Evolutionary conservation across 2,329 filamentous ascomycete genomes (phyloP), one percentile per base, ranked within the genome.

Genomic region (Delphinella strobiligena): DNA sequence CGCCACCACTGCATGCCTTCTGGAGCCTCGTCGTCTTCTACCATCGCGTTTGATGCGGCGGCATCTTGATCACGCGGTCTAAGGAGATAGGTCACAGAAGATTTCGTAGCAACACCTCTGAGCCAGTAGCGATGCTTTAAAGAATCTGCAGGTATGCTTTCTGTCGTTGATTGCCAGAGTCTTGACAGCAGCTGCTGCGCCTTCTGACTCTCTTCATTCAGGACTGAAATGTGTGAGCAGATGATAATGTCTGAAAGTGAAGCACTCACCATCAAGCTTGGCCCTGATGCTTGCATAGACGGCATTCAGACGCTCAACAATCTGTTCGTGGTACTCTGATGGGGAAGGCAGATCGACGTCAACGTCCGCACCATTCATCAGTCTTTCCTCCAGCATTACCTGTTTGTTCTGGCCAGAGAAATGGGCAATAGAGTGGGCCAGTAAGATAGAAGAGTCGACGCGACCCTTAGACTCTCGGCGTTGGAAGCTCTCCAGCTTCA

Each of bases 81-180:
- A 14, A 74, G 61, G 12, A 79, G 54, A 48, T 78, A 79, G 24
- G 68, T 72, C 18, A 75, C 64, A 48, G 72, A 68, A 1, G 71
- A 64, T 36, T 69, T 64, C 3, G 74, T 78, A 29, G 71, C 71
- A 4, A 78, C 68, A 19, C 75, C 75, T 33, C 69, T 67, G 16
- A 79, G 62, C 1, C 66, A 68, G 50, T 78, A 78, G 36, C 63
- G 67, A 47, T 66, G 54, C 36, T 62, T 51, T 31, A 63, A 63
- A 30, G 60, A 43, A 4, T 45, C 18, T n/a, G 35, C 41, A 24
- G 45, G 34, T 2, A 50, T 42, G 15, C 40, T 44, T 7, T 50
- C 44, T 4, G 52, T 45, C 1, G 49, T 44, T 4, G 44, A 38
- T 16, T 51, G 51, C 1, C 52, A 56, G 18, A 56, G 45, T 11